Evolutionary conservation across 179 eudicot genomes (phyloP).

Genomic region (Beta corolliflora): DNA sequence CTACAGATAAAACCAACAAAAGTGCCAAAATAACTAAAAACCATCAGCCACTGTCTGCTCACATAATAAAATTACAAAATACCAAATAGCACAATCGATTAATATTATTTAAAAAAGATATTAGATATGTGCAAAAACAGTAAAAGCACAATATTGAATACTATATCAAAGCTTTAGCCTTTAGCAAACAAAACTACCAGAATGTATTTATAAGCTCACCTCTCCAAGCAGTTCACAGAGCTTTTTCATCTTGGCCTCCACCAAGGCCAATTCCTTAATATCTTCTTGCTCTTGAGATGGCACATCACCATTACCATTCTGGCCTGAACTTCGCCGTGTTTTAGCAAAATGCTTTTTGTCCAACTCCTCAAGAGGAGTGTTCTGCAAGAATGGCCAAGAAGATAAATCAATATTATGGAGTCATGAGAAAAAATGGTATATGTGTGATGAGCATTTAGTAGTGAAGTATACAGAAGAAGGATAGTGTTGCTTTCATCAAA

Average conservation of each 20-base stretch:
- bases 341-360: constrained; percentile 90
- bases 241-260: constrained; percentile 73
- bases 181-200: constrained; percentile 4
- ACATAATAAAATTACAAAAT: background rate
- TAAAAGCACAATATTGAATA: background rate
- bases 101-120: background rate
- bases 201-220: constrained; percentile 40
- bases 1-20: constrained; percentile 44
- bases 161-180: background rate
- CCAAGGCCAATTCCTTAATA: constrained; percentile 70
- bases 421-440: background rate
- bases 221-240: constrained; percentile 80
- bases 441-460: background rate
- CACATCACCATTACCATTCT: constrained; percentile 57
- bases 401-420: background rate
- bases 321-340: constrained; percentile 44
- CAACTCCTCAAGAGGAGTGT: constrained; percentile 80
- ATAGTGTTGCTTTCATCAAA: background rate
- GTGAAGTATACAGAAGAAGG: background rate
- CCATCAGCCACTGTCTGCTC: background rate
- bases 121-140: background rate
- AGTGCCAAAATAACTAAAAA: background rate
- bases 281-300: constrained; percentile 49
- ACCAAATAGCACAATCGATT: background rate
- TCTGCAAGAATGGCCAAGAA: constrained; percentile 44